Percentiles rank a stretch among this genome's conserved stretches.
Evolutionary conservation across 2,329 filamentous ascomycete genomes (phyloP).

Genomic region (Aspergillus pseudonomiae): DNA sequence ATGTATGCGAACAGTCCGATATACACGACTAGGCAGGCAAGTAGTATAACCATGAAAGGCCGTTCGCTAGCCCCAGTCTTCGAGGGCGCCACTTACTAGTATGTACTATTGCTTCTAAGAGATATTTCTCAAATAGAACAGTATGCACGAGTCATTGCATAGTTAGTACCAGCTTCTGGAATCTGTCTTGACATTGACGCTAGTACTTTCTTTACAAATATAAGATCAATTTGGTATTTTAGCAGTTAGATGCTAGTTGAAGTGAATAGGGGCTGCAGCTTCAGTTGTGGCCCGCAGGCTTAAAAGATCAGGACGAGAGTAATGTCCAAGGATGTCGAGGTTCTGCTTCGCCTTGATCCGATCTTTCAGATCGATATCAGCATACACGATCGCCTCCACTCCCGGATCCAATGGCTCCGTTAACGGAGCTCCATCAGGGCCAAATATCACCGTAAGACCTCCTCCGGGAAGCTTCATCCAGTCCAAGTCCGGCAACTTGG

Average conservation of each 20-base stretch:
- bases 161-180: neutral
- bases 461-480: slow-evolving; percentile 5
- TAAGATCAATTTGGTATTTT: neutral
- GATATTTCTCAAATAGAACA: neutral
- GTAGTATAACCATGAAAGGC: no score
- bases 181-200: neutral
- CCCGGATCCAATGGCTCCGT: neutral
- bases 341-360: slow-evolving; percentile 1
- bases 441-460: slow-evolving; percentile 6
- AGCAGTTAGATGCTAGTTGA: neutral
- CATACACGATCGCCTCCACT: neutral
- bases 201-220: neutral
- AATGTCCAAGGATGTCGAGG: slow-evolving; percentile 2
- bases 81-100: neutral
- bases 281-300: neutral
- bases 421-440: neutral
- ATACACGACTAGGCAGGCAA: no score
- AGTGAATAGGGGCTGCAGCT: neutral
- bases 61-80: no score
- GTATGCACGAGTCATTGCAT: neutral
- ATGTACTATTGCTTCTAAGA: neutral
- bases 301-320: slow-evolving; percentile 6
- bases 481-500: neutral
- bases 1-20: no score
- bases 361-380: slow-evolving; percentile 4